These are phyloP conservation scores for Talaromyces sp. DNA, from an alignment of 2,329 filamentous ascomycete species.

Conservation along the genomic window DNA sequence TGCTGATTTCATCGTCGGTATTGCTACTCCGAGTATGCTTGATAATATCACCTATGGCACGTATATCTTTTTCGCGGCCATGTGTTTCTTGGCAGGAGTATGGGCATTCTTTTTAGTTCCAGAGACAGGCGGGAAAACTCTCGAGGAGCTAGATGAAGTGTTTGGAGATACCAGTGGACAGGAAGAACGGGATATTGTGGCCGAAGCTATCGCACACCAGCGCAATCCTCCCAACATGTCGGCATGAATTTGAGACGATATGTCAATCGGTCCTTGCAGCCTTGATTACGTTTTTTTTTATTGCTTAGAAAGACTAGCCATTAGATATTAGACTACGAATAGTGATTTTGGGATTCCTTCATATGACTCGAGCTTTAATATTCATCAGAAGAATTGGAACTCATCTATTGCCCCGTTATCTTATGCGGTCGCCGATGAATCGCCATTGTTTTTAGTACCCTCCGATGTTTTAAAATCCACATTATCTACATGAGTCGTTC, in stretches of 20 bases:
- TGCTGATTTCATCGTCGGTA: conserved; percentile 43
- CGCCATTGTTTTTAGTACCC: no score
- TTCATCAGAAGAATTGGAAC: no score
- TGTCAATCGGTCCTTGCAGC: not conserved
- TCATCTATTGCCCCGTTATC: no score
- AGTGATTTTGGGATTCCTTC: no score
- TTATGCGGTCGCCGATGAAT: no score
- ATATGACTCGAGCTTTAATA: no score
- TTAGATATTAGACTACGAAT: no score
- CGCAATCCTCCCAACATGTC: no score
- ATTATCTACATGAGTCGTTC: conserved; percentile 4
- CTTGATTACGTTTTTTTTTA: no score
- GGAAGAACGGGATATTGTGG: conserved; percentile 30
- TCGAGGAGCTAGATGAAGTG: conserved; percentile 60
- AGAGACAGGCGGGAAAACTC: conserved; percentile 46
- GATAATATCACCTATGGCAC: conserved; percentile 41
- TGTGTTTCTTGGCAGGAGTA: conserved; percentile 37
- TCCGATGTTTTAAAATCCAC: conserved; percentile 44
- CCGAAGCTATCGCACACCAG: not conserved
- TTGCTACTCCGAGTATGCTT: conserved; percentile 43
- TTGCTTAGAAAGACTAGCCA: no score
- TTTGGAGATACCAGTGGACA: conserved; percentile 45
- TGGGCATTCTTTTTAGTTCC: conserved; percentile 42
- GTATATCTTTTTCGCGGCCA: conserved; percentile 45
- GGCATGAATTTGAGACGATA: not conserved